Base-by-base conservation (phyloP, 345 rosid genomes). In the Eucalyptus cloeziana region DNA sequence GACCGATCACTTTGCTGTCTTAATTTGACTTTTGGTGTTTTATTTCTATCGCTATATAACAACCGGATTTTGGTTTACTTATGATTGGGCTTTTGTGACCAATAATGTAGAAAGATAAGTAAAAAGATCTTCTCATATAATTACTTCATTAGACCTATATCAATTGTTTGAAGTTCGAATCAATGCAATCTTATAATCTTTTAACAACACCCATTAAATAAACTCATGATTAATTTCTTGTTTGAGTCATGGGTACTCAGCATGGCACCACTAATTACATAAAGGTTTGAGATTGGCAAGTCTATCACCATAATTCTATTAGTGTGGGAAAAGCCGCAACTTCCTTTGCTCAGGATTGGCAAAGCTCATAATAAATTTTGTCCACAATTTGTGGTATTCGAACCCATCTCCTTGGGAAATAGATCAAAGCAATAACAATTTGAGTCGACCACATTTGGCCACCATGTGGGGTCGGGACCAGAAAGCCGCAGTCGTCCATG, bases 241-340 rank as follows among this genome's bases (percentile, higher is more conserved):
- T n/a, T 64, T n/a, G 2, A 64, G 71, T 64, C 19, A 13, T 27
- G 14, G n/a, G 1, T 12, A n/a, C 8, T n/a, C 9, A 30, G 1
- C 69, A 30, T 0, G 1, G 69, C 69, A 12, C 5, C 14, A 1
- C 1, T 13, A 13, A 30, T 30, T 12, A 62, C 16, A 1, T 13
- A 62, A 62, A 27, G 1, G 33, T 7, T 62, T 1, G 33, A 30
- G 31, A 30, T 62, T 62, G 9, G 5, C 3, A 62, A 62, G 33
- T 30, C 4, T 62, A 30, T 62, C 33, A 6, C 16, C 4, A 0
- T 30, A 27, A 5, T 27, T 60, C 67, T 30, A 3, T 12, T 2
- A 1, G 7, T 25, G 31, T 24, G 1, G 1, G 15, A 27, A 13
- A 60, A 13, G 13, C 16, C 16, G 69, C 12, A 27, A 12, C 69